Conservation (phyloP, 106 monocot species). For the Triglochin maritima region DNA sequence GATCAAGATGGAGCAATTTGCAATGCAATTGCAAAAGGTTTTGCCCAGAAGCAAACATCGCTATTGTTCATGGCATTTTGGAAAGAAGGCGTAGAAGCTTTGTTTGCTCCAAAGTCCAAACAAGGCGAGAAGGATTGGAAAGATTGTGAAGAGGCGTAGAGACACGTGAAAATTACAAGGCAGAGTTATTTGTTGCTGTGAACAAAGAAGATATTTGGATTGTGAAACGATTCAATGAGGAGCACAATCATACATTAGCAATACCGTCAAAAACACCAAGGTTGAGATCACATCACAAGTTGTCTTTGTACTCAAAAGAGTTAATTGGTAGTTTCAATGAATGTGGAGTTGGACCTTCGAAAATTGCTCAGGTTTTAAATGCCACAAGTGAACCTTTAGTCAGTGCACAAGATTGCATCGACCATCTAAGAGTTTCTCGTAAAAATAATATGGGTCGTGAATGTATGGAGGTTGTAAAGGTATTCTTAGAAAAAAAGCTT, state of each 20-base stretch:
- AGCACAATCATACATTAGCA: not conserved
- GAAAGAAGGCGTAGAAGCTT: not conserved
- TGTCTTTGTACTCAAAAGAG: not conserved
- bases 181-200: not conserved
- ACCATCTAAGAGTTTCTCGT: not conserved
- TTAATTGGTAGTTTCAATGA: not conserved
- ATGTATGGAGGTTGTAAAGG: not conserved
- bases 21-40: not conserved
- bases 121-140: not conserved
- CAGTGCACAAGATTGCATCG: not conserved
- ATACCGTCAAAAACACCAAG: not conserved
- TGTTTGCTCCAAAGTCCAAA: not conserved
- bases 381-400: not conserved
- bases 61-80: slow-evolving; percentile 4
- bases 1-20: slow-evolving; percentile 25
- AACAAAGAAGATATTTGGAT: not conserved
- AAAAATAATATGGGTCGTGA: no score
- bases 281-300: slow-evolving; percentile 3
- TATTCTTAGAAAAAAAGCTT: not conserved
- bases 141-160: not conserved
- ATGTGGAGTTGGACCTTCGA: not conserved
- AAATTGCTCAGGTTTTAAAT: not conserved
- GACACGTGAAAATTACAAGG: not conserved
- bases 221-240: not conserved
- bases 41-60: not conserved